Evolutionary conservation across 768 basidiomycete species (phyloP).

Genomic region (Mycena amicta): DNA sequence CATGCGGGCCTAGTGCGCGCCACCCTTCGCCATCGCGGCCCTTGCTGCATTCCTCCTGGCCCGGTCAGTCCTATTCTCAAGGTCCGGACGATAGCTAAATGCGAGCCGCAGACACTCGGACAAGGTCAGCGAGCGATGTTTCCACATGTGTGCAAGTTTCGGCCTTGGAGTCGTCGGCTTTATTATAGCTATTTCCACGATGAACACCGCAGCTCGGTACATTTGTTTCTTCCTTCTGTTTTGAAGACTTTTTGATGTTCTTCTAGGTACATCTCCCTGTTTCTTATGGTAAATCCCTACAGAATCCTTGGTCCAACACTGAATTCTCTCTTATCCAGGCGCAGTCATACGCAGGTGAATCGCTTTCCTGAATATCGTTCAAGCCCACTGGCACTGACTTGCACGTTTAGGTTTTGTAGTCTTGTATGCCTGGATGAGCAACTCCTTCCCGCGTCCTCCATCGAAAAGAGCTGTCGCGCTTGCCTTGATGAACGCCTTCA

Average conservation of each 20-base stretch:
- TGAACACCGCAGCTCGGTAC: slow-evolving; percentile 71
- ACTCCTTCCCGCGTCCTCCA: slow-evolving; percentile 68
- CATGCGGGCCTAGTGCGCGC: slow-evolving; percentile 45
- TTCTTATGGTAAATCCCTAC: too few relatives aligned
- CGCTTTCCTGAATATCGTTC: too few relatives aligned
- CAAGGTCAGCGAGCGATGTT: slow-evolving; percentile 70
- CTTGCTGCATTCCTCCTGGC: slow-evolving; percentile 54
- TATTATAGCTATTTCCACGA: slow-evolving; percentile 69
- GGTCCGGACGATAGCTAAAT: slow-evolving; percentile 2
- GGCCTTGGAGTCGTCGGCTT: slow-evolving; percentile 72
- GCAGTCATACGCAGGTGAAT: slow-evolving; percentile 75
- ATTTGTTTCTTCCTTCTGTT: too few relatives aligned
- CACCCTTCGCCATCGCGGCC: slow-evolving; percentile 76
- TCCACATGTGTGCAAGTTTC: slow-evolving; percentile 62
- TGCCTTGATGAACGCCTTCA: slow-evolving; percentile 79
- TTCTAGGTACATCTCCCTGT: slow-evolving; percentile 58
- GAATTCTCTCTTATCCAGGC: too few relatives aligned
- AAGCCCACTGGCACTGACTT: too few relatives aligned
- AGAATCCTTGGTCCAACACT: too few relatives aligned
- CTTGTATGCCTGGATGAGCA: slow-evolving; percentile 54
- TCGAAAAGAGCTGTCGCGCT: slow-evolving; percentile 84
- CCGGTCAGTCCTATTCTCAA: slow-evolving; percentile 54
- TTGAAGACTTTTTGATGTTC: not conserved
- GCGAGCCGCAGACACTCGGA: slow-evolving; percentile 67
- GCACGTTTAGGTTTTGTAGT: slow-evolving; percentile 71